Conservation (phyloP, 2,329 filamentous ascomycete genomes). For the Neofusicoccum sp. region DNA sequence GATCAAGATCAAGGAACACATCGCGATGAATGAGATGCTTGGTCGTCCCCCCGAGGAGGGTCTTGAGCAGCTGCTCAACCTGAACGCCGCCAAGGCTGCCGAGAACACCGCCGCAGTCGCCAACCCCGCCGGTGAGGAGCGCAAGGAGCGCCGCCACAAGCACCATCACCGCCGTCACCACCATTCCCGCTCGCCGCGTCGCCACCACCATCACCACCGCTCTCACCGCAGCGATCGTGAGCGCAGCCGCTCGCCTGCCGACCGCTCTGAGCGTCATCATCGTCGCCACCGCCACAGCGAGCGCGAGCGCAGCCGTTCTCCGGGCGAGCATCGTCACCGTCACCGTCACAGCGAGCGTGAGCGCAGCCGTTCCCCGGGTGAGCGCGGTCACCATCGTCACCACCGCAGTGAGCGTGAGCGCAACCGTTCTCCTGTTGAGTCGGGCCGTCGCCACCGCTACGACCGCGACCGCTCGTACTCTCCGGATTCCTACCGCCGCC, state of each 20-base stretch:
- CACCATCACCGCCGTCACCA: slow-evolving; percentile 8
- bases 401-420: slow-evolving; percentile 4
- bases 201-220: not conserved
- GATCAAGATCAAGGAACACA: not conserved
- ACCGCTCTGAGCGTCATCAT: not conserved
- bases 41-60: slow-evolving; percentile 36
- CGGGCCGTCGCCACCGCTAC: not conserved
- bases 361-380: not conserved
- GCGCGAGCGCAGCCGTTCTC: not conserved
- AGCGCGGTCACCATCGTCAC: not conserved
- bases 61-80: not conserved
- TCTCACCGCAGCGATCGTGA: not conserved
- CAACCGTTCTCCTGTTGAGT: not conserved
- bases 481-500: not conserved
- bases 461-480: not conserved
- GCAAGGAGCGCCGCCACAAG: slow-evolving; percentile 5
- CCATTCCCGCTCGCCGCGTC: slow-evolving; percentile 2
- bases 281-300: not conserved
- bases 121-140: not conserved
- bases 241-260: not conserved
- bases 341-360: not conserved
- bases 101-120: not conserved
- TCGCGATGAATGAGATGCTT: not conserved
- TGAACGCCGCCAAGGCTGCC: not conserved
- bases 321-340: not conserved